Conservation (phyloP, 2,329 filamentous ascomycete species). For the Colletotrichum brevisporum region DNA sequence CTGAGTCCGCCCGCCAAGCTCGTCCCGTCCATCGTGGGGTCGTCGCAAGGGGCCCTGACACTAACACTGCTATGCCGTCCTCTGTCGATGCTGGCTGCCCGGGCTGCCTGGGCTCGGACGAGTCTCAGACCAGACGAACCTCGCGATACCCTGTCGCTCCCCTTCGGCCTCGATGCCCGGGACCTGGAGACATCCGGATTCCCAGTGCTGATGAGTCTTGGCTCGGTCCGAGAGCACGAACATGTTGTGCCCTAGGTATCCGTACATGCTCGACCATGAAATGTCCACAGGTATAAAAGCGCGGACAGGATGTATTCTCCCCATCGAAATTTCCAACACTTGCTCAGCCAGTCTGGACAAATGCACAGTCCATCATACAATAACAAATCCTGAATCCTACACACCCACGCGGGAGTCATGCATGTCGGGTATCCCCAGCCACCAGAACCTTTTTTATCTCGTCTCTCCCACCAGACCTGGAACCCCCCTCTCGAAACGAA, state of each 20-base stretch:
- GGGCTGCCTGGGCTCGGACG: slow-evolving; percentile 19
- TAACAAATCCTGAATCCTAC: no score
- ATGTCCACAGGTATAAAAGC: no score
- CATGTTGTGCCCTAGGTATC: not conserved
- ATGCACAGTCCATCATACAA: no score
- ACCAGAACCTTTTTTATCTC: slow-evolving; percentile 7
- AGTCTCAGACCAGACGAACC: slow-evolving; percentile 39
- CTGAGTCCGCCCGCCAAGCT: slow-evolving; percentile 12
- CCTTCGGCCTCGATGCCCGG: not conserved
- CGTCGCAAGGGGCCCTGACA: slow-evolving; percentile 17
- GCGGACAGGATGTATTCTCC: no score
- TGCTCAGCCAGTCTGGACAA: no score
- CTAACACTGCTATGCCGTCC: not conserved
- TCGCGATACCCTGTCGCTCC: not conserved
- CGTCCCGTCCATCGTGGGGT: slow-evolving; percentile 28
- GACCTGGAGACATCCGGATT: slow-evolving; percentile 25
- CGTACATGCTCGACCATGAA: no score
- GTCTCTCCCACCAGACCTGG: slow-evolving; percentile 1
- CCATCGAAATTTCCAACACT: no score
- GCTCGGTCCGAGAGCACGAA: not conserved
- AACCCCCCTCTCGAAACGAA: slow-evolving; percentile 29
- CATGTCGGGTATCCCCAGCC: slow-evolving; percentile 11
- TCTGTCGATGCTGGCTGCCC: not conserved
- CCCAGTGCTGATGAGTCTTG: not conserved
- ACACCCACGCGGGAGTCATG: slow-evolving; percentile 2